Evolutionary conservation across 768 basidiomycete genomes (phyloP).

Genomic region (Pleurotus platypus): DNA sequence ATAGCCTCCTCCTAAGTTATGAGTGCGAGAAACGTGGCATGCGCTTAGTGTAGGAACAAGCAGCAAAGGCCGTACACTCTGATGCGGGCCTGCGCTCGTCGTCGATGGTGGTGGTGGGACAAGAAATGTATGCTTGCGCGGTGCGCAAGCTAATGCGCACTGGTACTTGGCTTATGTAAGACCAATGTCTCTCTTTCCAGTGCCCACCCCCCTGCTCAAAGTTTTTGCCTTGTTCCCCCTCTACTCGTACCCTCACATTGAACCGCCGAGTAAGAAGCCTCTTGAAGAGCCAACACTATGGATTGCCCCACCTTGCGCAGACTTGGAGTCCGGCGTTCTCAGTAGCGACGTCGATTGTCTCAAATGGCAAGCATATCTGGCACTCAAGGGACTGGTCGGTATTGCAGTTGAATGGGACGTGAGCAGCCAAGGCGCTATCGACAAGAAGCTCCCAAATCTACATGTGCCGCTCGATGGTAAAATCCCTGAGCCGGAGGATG

Average conservation of each 20-base stretch:
- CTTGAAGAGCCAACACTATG: conserved; percentile 51
- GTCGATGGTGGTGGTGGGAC: too few species aligned
- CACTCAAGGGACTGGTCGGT: conserved; percentile 53
- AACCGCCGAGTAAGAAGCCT: conserved; percentile 20
- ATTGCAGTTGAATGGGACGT: conserved; percentile 68
- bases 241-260: conserved; percentile 42
- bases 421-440: conserved; percentile 63
- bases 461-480: conserved; percentile 32
- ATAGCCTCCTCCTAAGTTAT: background rate
- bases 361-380: conserved; percentile 86
- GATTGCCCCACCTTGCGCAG: conserved; percentile 49
- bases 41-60: background rate
- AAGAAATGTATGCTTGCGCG: too few species aligned
- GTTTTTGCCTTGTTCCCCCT: conserved; percentile 64
- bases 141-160: too few species aligned
- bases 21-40: background rate
- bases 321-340: conserved; percentile 30
- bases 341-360: conserved; percentile 83
- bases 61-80: too few species aligned
- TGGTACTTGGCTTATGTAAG: background rate
- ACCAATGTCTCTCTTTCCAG: conserved; percentile 14
- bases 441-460: conserved; percentile 66
- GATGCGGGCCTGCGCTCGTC: too few species aligned
- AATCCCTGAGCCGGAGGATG: conserved; percentile 26
- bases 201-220: conserved; percentile 37